Base-by-base conservation (phyloP, 176 grass and related monocot species). In the Saccharum officinarum region DNA sequence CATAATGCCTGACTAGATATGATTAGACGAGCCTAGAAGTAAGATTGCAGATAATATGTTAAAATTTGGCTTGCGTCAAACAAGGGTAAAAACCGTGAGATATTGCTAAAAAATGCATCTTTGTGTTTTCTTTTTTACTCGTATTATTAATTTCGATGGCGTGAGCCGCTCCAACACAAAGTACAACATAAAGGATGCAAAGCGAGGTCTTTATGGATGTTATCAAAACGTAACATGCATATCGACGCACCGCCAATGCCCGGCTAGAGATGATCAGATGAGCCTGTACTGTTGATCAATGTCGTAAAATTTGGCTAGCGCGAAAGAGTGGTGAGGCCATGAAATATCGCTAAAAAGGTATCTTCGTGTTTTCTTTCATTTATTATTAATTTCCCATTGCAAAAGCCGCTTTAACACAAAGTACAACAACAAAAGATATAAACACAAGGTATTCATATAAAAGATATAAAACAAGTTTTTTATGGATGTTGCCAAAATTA, bases 1-100 rank as follows among this genome's bases (percentile, higher is more conserved):
- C 9, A 0, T 61, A 61, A 61, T 61, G 57, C 0, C n/a, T 1
- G 0, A n/a, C n/a, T n/a, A n/a, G n/a, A n/a, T n/a, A n/a, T n/a
- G n/a, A 61, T 25, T 0, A 12, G 0, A 25, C 25, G n/a, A 25
- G 9, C 7, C 3, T 26, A 3, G 6, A 57, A n/a, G 7, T 57
- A 9, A 57, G 20, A n/a, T n/a, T n/a, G 7, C 2, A 0, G 0
- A n/a, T 0, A 55, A 20, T 20, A 22, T 55, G 6, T 0, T n/a
- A 57, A 57, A 22, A n/a, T 57, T 22, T n/a, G 7, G 20, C 54
- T 57, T 9, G 18, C 0, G 54, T 9, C 2, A 10, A 57, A 7
- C 2, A n/a, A 0, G 0, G 49, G 5, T 57, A 57, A 57, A n/a
- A 57, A 1, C 50, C 16, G n/a, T 22, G 3, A 12, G 4, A 26